These are phyloP conservation scores for Fusarium secorum DNA, from an alignment of 2,329 filamentous ascomycete genomes.

Conservation along the genomic window DNA sequence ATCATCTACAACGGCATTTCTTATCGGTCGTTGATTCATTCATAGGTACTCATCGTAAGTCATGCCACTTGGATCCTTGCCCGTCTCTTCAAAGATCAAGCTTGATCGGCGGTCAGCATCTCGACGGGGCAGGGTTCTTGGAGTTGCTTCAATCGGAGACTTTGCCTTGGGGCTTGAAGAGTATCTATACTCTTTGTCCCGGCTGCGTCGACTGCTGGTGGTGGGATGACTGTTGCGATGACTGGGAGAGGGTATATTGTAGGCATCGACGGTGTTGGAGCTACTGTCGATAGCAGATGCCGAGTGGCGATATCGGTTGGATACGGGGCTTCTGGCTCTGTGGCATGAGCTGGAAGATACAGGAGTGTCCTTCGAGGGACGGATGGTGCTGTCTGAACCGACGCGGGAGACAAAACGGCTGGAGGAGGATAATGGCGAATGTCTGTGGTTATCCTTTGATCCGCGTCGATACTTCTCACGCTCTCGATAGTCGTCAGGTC, in stretches of 20 bases:
- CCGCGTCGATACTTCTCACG: constrained; percentile 30
- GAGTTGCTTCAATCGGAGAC: constrained; percentile 21
- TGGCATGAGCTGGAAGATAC: constrained; percentile 9
- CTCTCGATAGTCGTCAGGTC: constrained; percentile 30
- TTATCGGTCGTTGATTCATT: constrained; percentile 25
- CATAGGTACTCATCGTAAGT: constrained; percentile 39
- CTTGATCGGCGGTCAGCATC: constrained; percentile 28
- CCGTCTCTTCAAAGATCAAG: constrained; percentile 24
- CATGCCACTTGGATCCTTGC: constrained; percentile 19
- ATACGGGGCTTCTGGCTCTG: constrained; percentile 32
- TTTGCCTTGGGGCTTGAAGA: constrained; percentile 39
- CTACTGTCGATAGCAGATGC: constrained; percentile 19
- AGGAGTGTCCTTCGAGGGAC: constrained; percentile 26
- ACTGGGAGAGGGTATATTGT: constrained; percentile 17
- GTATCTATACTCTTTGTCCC: constrained; percentile 43
- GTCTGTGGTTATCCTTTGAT: constrained; percentile 29
- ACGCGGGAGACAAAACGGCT: constrained; percentile 20
- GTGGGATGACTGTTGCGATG: constrained; percentile 10
- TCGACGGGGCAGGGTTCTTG: constrained; percentile 21
- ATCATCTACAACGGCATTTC: constrained; percentile 27
- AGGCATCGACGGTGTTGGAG: constrained; percentile 13
- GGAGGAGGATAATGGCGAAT: constrained; percentile 16
- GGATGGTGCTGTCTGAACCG: constrained; percentile 29
- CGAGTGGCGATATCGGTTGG: constrained; percentile 35
- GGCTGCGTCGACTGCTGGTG: constrained; percentile 26